Evolutionary conservation across 371 early-diverging fungal species (phyloP).

Genomic region (Nematocida sp.): DNA sequence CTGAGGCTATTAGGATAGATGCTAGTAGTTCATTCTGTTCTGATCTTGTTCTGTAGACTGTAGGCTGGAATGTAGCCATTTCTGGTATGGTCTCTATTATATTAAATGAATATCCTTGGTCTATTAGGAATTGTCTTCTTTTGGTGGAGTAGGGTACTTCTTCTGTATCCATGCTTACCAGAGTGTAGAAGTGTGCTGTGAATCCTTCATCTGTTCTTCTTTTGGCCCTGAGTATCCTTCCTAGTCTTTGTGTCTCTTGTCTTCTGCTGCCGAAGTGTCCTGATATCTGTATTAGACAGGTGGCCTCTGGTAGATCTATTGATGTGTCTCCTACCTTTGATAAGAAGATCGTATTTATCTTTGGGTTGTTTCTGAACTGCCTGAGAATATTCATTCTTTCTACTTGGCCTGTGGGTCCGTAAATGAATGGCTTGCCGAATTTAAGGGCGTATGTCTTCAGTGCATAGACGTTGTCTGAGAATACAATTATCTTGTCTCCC

Average conservation of each 20-base stretch:
- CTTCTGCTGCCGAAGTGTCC: conserved; percentile 95
- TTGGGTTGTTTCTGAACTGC: conserved; percentile 85
- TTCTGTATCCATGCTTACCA: conserved; percentile 92
- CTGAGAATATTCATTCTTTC: conserved; percentile 88
- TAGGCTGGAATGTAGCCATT: conserved; percentile 69
- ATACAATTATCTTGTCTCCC: conserved; percentile 98
- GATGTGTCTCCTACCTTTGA: conserved; percentile 99
- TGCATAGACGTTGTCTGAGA: conserved; percentile 95
- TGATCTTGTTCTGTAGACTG: conserved; percentile 70
- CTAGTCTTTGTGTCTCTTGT: conserved; percentile 96
- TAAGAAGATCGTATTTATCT: conserved; percentile 85
- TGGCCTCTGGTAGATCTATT: conserved; percentile 97
- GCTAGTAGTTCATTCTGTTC: conserved; percentile 80
- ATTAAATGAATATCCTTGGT: conserved; percentile 98
- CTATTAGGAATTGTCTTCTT: conserved; percentile 93
- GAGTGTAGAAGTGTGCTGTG: conserved; percentile 91
- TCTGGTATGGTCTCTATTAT: conserved; percentile 74
- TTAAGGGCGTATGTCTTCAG: conserved; percentile 82
- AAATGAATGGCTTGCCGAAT: conserved; percentile 82
- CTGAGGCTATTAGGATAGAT: conserved; percentile 74
- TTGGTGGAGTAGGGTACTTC: conserved; percentile 97
- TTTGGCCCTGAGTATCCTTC: conserved; percentile 87
- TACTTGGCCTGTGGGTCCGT: conserved; percentile 84
- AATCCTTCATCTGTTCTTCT: conserved; percentile 82
- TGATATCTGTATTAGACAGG: conserved; percentile 92